Conservation (phyloP, 768 basidiomycete species). For the Panaeolus papilionaceus region DNA sequence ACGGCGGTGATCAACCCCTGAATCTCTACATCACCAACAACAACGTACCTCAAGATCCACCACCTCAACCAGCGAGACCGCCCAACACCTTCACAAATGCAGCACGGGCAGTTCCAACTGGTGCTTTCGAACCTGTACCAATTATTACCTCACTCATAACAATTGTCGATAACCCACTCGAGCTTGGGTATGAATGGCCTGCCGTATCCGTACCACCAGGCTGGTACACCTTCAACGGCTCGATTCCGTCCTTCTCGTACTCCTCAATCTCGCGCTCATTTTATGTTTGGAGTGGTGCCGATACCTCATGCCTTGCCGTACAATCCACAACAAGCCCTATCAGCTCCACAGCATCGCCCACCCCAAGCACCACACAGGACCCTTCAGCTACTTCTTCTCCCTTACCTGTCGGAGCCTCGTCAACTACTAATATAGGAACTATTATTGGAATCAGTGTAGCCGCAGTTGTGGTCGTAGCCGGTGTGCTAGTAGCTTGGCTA, state of each 20-base stretch:
- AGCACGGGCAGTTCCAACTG: slow-evolving; percentile 27
- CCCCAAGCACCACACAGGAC: slow-evolving; percentile 22
- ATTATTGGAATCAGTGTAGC: slow-evolving; percentile 63
- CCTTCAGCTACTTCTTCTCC: slow-evolving; percentile 20
- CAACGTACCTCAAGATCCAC: slow-evolving; percentile 34
- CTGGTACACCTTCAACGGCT: slow-evolving; percentile 48
- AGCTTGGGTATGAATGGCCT: slow-evolving; percentile 45
- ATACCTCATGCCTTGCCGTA: slow-evolving; percentile 41
- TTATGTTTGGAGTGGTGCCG: slow-evolving; percentile 35
- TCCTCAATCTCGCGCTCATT: slow-evolving; percentile 32
- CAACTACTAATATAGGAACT: slow-evolving; percentile 42
- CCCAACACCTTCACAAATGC: slow-evolving; percentile 12
- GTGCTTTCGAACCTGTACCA: slow-evolving; percentile 18
- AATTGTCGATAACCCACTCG: slow-evolving; percentile 34
- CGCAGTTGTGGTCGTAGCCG: slow-evolving; percentile 42
- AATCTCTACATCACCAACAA: slow-evolving; percentile 47
- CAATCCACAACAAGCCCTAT: slow-evolving; percentile 21
- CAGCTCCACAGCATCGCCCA: slow-evolving; percentile 25
- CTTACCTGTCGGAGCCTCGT: slow-evolving; percentile 31
- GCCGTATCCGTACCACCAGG: slow-evolving; percentile 54
- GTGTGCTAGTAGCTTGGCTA: slow-evolving; percentile 39
- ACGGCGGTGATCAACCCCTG: slow-evolving; percentile 36
- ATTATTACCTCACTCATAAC: slow-evolving; percentile 32
- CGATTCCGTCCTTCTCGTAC: slow-evolving; percentile 30
- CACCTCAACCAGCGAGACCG: slow-evolving; percentile 18